These are phyloP conservation scores for Plasmodium cynomolgi DNA, from an alignment of 169 alveolate species.

Conservation along the genomic window DNA sequence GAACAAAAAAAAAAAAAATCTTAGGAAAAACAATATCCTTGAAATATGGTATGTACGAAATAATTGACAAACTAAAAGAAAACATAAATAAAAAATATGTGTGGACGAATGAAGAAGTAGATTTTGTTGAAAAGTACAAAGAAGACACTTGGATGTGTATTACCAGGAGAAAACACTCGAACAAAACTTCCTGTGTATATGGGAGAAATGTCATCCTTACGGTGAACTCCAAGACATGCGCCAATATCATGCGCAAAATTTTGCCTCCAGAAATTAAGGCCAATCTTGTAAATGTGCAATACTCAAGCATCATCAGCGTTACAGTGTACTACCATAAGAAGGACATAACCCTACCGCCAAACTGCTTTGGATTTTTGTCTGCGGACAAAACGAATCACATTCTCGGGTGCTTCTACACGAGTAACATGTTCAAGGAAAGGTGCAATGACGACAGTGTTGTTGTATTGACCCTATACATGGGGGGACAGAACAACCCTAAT, in stretches of 20 bases:
- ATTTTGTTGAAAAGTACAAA: conserved; percentile 5
- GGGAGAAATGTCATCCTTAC: conserved; percentile 24
- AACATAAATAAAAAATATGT: conserved; percentile 16
- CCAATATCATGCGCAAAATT: conserved; percentile 31
- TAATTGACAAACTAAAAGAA: not conserved
- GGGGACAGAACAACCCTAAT: conserved; percentile 20
- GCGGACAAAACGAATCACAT: conserved; percentile 28
- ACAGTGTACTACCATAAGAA: conserved; percentile 24
- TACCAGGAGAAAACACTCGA: not conserved
- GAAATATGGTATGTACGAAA: conserved; percentile 40
- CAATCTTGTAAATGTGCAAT: conserved; percentile 1
- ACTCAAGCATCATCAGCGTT: conserved; percentile 19
- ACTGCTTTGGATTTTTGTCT: conserved; percentile 48
- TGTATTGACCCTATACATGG: conserved; percentile 44
- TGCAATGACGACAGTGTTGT: conserved; percentile 25
- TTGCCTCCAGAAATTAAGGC: conserved; percentile 8
- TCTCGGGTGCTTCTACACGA: conserved; percentile 41
- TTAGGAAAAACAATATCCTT: conserved; percentile 33
- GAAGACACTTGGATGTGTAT: conserved; percentile 27
- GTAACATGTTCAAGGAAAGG: conserved; percentile 42
- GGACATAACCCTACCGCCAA: conserved; percentile 27
- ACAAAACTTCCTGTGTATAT: not conserved
- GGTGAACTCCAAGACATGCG: conserved; percentile 52
- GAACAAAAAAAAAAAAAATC: conserved; percentile 6
- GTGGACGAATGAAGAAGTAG: conserved; percentile 34